Base-by-base conservation (phyloP, 306 rosid genomes). In the Carpinus viminea region DNA sequence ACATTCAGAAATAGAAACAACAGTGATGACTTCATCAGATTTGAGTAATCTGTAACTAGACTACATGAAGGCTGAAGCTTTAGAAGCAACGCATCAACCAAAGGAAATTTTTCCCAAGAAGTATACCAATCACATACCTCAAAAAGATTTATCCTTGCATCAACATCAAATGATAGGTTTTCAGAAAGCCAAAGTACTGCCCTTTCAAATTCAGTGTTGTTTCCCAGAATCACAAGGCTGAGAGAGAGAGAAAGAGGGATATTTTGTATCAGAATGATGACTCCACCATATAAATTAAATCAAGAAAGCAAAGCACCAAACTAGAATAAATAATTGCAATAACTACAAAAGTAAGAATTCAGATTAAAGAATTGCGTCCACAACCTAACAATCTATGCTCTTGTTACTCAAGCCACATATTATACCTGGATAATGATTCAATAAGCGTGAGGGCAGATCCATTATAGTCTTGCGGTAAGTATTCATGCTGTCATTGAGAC, bases 361-460 rank as follows among this genome's bases (percentile, higher is more conserved):
- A 45, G 28, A 68, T 17, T 17, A 54, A 72, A 72, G 41, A 13
- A 64, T 9, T 18, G 48, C 21, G 28, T 65, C 52, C 11, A 56
- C 54, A 20, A 13, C 53, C 65, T 52, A 66, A 4, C 68, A n/a
- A 28, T 62, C 4, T 9, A 43, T 52, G 10, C 31, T 52, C 38
- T 38, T 12, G 18, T 36, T 48, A 24, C 28, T 41, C 46, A 77
- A 78, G 62, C 61, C 77, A 73, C 18, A 61, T 68, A 50, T 48
- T 57, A 76, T 85, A 94, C 98, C 97, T 92, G 79, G 98, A 89
- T 82, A 95, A 86, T 38, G 98, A 95, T 70, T 95, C 98, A 31
- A 95, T 91, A 53, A 95, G 98, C 10, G 97, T 88, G 75, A 95
- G 96, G 34, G 98, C 98, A 10, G 98, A 91, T 65, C 98, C 98